A percentile compares a stretch with the other conserved stretches of the same genome.
These are phyloP conservation scores for Eucommia ulmoides DNA, from an alignment of 257 asterid species.

Conservation along the genomic window DNA sequence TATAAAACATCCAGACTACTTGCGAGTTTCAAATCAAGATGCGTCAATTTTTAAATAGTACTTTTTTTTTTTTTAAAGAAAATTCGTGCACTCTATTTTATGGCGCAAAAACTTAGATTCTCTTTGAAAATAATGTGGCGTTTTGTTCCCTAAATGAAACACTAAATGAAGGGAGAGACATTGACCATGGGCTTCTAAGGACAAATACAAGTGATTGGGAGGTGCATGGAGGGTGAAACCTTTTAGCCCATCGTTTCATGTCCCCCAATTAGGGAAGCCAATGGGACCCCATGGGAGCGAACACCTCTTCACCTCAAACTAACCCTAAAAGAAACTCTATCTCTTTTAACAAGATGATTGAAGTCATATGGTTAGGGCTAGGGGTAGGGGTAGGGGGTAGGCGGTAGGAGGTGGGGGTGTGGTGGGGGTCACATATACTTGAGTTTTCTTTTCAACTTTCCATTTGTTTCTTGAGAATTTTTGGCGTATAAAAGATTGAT, in stretches of 20 bases:
- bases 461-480: too few species aligned
- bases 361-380: neutral
- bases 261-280: neutral
- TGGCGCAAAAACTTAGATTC: too few species aligned
- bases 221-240: neutral
- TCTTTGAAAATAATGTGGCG: neutral
- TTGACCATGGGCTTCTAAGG: neutral
- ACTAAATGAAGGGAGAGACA: neutral
- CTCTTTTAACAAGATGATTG: neutral
- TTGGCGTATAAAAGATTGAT: too few species aligned
- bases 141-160: neutral
- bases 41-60: too few species aligned
- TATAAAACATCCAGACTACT: too few species aligned
- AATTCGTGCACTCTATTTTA: too few species aligned
- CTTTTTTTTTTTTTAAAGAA: too few species aligned
- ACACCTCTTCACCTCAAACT: neutral
- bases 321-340: neutral
- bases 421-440: too few species aligned
- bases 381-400: too few species aligned
- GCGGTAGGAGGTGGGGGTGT: too few species aligned
- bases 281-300: neutral
- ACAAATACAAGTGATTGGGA: neutral
- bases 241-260: neutral
- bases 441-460: neutral
- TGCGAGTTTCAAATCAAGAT: too few species aligned